phyloP scores from a whole-genome alignment of 441 rosid genomes.

The Theobroma grandiflorum region DNA sequence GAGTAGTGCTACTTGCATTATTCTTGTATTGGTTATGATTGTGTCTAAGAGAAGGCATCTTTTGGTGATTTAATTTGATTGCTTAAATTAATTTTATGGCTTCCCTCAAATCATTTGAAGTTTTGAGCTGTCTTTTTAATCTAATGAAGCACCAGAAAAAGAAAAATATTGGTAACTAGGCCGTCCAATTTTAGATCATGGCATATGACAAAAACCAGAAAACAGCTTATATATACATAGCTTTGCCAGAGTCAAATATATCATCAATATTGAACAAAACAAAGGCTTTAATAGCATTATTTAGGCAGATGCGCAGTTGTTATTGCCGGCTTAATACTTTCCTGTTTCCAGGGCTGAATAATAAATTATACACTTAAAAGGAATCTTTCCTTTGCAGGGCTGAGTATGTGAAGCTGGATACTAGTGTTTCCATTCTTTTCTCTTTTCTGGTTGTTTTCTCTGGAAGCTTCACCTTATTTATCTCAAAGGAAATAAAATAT shows the following conservation, averaged over 20 bases:
- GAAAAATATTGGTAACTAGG: not conserved
- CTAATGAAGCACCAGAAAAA: too few relatives aligned
- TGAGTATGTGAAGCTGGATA: not conserved
- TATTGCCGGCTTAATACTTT: not conserved
- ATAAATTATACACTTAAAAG: not conserved
- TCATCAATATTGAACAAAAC: not conserved
- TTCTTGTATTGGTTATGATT: too few relatives aligned
- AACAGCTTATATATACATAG: not conserved
- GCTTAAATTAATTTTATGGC: not conserved
- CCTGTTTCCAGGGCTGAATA: not conserved
- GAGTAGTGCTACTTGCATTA: too few relatives aligned
- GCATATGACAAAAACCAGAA: not conserved
- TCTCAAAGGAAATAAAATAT: not conserved
- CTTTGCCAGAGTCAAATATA: not conserved
- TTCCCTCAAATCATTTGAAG: not conserved
- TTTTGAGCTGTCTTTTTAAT: not conserved
- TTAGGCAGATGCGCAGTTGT: not conserved
- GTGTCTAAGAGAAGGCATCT: not conserved
- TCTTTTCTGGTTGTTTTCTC: constrained; percentile 9
- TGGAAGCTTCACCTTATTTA: constrained; percentile 15
- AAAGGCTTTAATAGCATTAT: not conserved
- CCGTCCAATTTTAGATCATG: not conserved
- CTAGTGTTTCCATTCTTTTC: not conserved
- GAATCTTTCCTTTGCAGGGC: not conserved
- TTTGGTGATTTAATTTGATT: not conserved